Conservation (phyloP, 768 basidiomycete genomes). For the Tephrocybe sp. region DNA sequence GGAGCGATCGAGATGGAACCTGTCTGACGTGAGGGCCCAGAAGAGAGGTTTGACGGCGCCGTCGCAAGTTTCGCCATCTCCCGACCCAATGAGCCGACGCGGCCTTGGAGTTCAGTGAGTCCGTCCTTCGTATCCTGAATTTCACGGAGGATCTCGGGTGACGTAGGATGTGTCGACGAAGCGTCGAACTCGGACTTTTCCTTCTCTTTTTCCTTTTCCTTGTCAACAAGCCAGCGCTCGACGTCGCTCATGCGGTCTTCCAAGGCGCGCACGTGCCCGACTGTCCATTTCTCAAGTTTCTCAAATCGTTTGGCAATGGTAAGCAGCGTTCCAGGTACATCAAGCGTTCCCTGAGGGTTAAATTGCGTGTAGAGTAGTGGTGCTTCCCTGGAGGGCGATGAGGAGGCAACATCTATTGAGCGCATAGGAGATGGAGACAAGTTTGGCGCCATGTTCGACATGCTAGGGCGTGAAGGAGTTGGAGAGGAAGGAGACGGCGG, state of each 20-base stretch:
- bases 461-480: slow-evolving; percentile 55
- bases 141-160: slow-evolving; percentile 33
- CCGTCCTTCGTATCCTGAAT: slow-evolving; percentile 65
- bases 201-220: slow-evolving; percentile 65
- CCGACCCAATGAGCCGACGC: slow-evolving; percentile 71
- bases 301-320: slow-evolving; percentile 80
- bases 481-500: slow-evolving; percentile 62
- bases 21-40: slow-evolving; percentile 48
- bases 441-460: slow-evolving; percentile 50
- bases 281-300: slow-evolving; percentile 89
- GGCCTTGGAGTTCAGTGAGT: slow-evolving; percentile 70
- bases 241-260: slow-evolving; percentile 92
- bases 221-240: slow-evolving; percentile 87
- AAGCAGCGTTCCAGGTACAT: slow-evolving; percentile 72
- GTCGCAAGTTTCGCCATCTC: slow-evolving; percentile 78
- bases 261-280: slow-evolving; percentile 84
- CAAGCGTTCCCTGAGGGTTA: slow-evolving; percentile 66
- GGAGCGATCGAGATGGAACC: slow-evolving; percentile 46
- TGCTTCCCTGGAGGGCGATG: slow-evolving; percentile 55
- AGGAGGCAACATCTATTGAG: slow-evolving; percentile 36
- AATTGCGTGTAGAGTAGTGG: slow-evolving; percentile 82
- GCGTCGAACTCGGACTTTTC: slow-evolving; percentile 15
- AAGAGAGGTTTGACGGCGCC: slow-evolving; percentile 47
- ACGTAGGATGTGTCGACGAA: slow-evolving; percentile 18
- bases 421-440: slow-evolving; percentile 69